Evolutionary conservation across 768 basidiomycete species (phyloP).

Genomic region (Crucibulum laeve): DNA sequence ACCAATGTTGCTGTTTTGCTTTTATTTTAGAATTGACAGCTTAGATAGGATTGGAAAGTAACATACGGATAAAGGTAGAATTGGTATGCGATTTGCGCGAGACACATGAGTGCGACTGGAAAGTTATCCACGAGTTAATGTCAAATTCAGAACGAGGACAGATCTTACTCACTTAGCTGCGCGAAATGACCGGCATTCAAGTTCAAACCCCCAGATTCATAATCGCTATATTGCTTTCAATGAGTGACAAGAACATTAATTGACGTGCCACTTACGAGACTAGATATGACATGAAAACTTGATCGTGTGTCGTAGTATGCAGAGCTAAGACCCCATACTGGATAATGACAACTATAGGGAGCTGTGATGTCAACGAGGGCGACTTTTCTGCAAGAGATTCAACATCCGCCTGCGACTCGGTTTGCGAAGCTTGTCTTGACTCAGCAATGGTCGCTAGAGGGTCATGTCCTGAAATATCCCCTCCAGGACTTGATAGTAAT

Average conservation of each 20-base stretch:
- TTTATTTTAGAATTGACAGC: background rate
- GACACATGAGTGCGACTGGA: slow-evolving; percentile 88
- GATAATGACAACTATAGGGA: slow-evolving; percentile 81
- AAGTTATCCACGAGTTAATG: slow-evolving; percentile 1
- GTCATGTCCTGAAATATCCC: slow-evolving; percentile 26
- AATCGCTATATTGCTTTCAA: slow-evolving; percentile 46
- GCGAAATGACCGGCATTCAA: slow-evolving; percentile 91
- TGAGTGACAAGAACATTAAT: background rate
- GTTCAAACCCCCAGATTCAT: slow-evolving; percentile 83
- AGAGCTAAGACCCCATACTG: slow-evolving; percentile 90
- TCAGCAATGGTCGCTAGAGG: slow-evolving; percentile 51
- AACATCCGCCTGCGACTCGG: slow-evolving; percentile 22
- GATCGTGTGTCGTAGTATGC: slow-evolving; percentile 87
- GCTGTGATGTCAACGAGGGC: slow-evolving; percentile 63
- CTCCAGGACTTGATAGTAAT: slow-evolving; percentile 39
- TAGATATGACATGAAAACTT: slow-evolving; percentile 88
- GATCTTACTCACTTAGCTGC: slow-evolving; percentile 63
- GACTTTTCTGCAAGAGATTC: slow-evolving; percentile 48
- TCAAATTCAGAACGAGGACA: slow-evolving; percentile 2
- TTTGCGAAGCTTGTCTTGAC: slow-evolving; percentile 28
- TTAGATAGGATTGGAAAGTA: background rate
- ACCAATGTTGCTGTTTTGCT: slow-evolving; percentile 57
- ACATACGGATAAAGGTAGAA: slow-evolving; percentile 88
- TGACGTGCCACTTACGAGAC: slow-evolving; percentile 58
- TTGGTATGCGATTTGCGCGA: slow-evolving; percentile 90